Base-by-base conservation (phyloP, 2,329 filamentous ascomycete genomes). In the Penicillium sp. region DNA sequence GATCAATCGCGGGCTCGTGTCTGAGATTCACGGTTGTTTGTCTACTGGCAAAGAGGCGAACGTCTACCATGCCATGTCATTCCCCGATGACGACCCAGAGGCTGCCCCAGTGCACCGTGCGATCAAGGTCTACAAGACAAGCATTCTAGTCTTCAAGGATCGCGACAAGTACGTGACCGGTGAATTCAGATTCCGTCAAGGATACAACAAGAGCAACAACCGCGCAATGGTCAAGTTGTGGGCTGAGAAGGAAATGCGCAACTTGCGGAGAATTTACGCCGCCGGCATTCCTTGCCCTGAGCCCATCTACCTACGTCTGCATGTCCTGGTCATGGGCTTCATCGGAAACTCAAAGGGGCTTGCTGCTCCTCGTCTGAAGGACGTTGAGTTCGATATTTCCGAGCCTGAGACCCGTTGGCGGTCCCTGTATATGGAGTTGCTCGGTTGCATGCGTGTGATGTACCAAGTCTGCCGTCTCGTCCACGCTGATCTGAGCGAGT, bases 81-180 rank as follows among this genome's bases (percentile, higher is more conserved):
- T 87, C 0, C 82, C 84, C 2, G 78, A 82, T 5, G 79, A 87
- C 7, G 84, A 85, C 10, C 79, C 85, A 8, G 82, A 82, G 42
- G 77, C 79, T 19, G 70, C 75, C 2, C 80, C 84, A 22, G 80
- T 88, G 0, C 92, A 97, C 72, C 88, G 92, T 53, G 95, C 95
- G 13, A 93, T 98, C 83, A 99, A 99, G 81, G 92, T 99, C 55
- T 99, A 99, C 87, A 99, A 99, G 85, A 99, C 95, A 8, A 91
- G 91, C 58, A 99, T 99, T 67, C 82, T 99, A 35, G 93, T 96
- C 26, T 99, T 99, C 87, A 98, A 98, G 81, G 95, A 99, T 79
- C 87, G 95, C 61, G 93, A 97, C 79, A 90, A 93, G 72, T 99
- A 99, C 78, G 95, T 99, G 65, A 91, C 90, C 0, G 95, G 95